Base-by-base conservation (phyloP, 1,284 basidiomycete genomes). In the Boletus sp. region DNA sequence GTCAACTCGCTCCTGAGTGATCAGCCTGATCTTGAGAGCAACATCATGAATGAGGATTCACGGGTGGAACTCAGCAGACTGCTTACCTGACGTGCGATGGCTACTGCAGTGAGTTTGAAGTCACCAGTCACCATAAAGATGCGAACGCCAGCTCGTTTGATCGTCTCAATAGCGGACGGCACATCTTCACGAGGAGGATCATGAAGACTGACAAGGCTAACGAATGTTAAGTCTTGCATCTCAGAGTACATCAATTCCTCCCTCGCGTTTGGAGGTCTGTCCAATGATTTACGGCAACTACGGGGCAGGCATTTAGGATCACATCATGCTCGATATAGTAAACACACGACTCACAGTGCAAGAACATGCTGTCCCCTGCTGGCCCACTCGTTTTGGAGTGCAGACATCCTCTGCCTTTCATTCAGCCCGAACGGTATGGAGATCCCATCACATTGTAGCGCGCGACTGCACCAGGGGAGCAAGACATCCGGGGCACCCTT, bases 401-500 rank as follows among this genome's bases (percentile, higher is more conserved):
- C 61, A 19, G 71, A 65, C 33, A 86, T 71, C 21, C 70, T 66
- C 4, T 70, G 63, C 30, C 68, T 67, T 47, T 68, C 61, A 3
- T 60, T 59, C 1, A 69, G 63, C 10, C 73, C 73, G 43, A 87
- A 76, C 0, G 77, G 74, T 0, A 77, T 37, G 3, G 75, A 63
- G 1, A 70, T 62, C 9, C 79, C 78, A 47, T 82, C 79, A 0
- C 75, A 66, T 16, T 75, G 75, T 64, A 80, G 75, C 62, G 79
- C 73, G 28, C 63, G 67, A 11, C 71, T 69, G 65, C 83, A 85
- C 27, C 80, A 78, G 13, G 76, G 76, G 56, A 88, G 76, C n/a
- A 88, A 77, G 19, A 86, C 77, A 59, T 88, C 86, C 0, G 86
- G 86, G 1, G 83, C 86, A 37, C 86, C 85, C 70, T 87, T 86